Conservation (phyloP, 768 basidiomycete species). For the Thelephora ganbajun region DNA sequence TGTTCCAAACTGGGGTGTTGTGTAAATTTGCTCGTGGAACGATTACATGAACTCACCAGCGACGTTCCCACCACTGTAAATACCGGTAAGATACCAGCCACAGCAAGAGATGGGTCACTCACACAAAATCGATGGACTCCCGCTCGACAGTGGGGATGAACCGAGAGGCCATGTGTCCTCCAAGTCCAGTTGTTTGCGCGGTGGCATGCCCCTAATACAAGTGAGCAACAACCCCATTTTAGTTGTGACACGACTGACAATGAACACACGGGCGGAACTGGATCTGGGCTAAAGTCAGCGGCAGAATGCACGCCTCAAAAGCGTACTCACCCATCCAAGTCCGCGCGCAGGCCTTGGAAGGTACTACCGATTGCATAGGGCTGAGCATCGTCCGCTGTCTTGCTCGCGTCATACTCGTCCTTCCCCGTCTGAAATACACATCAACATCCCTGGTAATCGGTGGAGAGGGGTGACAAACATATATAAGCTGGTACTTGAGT, state of each 20-base stretch:
- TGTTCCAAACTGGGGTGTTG: constrained; percentile 86
- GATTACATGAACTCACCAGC: too few relatives aligned
- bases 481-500: constrained; percentile 75
- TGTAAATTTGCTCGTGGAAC: too few relatives aligned
- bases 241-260: constrained; percentile 30
- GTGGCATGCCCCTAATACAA: constrained; percentile 67
- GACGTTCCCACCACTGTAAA: constrained; percentile 64
- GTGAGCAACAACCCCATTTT: background rate
- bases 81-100: constrained; percentile 1
- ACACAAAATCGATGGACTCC: constrained; percentile 85
- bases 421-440: constrained; percentile 57
- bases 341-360: constrained; percentile 77
- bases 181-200: constrained; percentile 78
- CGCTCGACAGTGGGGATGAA: constrained; percentile 96
- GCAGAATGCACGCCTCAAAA: background rate
- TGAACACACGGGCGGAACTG: constrained; percentile 70
- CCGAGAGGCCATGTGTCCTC: constrained; percentile 57
- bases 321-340: constrained; percentile 56
- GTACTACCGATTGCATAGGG: constrained; percentile 58
- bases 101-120: constrained; percentile 12
- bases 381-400: constrained; percentile 49
- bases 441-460: background rate
- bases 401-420: constrained; percentile 64
- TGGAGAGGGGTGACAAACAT: constrained; percentile 29
- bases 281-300: constrained; percentile 22